Base-by-base conservation (phyloP, 495 filamentous ascomycete genomes). In the Terfezia claveryi region DNA sequence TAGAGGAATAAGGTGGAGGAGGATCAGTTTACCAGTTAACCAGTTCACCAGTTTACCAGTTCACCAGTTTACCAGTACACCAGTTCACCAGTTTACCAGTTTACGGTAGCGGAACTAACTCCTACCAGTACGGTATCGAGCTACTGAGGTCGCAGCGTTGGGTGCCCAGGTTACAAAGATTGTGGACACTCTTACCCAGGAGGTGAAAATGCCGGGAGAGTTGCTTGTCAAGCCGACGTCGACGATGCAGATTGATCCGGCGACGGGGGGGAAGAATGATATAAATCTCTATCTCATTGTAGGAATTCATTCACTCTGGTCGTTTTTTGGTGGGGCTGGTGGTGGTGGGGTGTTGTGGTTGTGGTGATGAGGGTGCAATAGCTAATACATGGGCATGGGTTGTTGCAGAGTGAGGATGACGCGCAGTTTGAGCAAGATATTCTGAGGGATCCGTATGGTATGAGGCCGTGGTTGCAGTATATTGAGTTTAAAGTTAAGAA, bases 401-500 rank as follows among this genome's bases (percentile, higher is more conserved):
- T 32, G 27, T 14, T 41, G 10, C 57, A 83, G 81, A 80, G 82
- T 54, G 82, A 87, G 57, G 84, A 89, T 65, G 92, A 99, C 68
- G 79, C 82, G 38, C 76, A 94, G 36, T 96, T 95, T 71, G 92
- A 99, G 69, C 88, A 94, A 69, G 92, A 99, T 70, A 78, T 99
- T 50, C 71, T 88, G 46, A 81, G 88, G 57, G 82, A 91, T 68
- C 80, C 80, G 8, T 83, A 80, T 60, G 91, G 78, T 65, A 79
- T 88, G 59, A 94, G 91, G 68, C 89, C 91, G 66, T 99, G 92
- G 92, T 74, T 96, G 55, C 80, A 83, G 56, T 99, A 99, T 64
- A 83, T 88, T 68, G 83, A 88, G 61, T 85, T 83, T 74, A 96
- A 96, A 71, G 66, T 81, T 61, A 83, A 87, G 61, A 80, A 88